phyloP scores from a whole-genome alignment of 2,329 filamentous ascomycete genomes.

The Akanthomyces lecanii region DNA sequence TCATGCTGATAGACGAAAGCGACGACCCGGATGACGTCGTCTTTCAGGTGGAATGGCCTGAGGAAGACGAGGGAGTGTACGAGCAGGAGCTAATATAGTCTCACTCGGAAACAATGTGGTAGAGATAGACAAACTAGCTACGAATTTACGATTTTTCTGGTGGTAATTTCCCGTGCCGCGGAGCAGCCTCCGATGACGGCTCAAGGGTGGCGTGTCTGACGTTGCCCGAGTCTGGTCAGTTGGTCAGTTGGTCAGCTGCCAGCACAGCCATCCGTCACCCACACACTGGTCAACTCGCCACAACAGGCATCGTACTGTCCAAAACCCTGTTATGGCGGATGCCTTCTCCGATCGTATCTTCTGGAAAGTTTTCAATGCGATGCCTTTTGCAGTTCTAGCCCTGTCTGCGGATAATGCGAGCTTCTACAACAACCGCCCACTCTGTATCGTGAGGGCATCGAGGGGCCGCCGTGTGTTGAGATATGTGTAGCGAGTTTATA shows the following conservation, averaged over 20 bases:
- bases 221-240: background rate
- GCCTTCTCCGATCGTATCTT: background rate
- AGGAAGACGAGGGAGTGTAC: slow-evolving; percentile 37
- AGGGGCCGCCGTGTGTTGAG: too few relatives aligned
- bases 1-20: slow-evolving; percentile 40
- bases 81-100: slow-evolving; percentile 16
- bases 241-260: slow-evolving; percentile 9
- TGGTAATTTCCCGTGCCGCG: background rate
- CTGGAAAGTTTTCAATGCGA: background rate
- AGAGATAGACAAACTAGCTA: background rate
- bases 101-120: background rate
- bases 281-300: slow-evolving; percentile 1
- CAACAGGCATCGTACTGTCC: background rate
- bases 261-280: background rate
- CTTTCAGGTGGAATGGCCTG: slow-evolving; percentile 45
- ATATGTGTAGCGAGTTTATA: too few relatives aligned
- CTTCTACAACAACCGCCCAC: too few relatives aligned
- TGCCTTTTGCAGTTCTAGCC: background rate
- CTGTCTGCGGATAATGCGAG: background rate
- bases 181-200: slow-evolving; percentile 13
- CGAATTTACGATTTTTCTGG: background rate
- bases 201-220: slow-evolving; percentile 6
- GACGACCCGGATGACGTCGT: slow-evolving; percentile 35
- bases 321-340: background rate
- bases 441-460: too few relatives aligned